Base-by-base conservation (phyloP, 352 stramenopile genomes). In the Globisporangium alternatum region DNA sequence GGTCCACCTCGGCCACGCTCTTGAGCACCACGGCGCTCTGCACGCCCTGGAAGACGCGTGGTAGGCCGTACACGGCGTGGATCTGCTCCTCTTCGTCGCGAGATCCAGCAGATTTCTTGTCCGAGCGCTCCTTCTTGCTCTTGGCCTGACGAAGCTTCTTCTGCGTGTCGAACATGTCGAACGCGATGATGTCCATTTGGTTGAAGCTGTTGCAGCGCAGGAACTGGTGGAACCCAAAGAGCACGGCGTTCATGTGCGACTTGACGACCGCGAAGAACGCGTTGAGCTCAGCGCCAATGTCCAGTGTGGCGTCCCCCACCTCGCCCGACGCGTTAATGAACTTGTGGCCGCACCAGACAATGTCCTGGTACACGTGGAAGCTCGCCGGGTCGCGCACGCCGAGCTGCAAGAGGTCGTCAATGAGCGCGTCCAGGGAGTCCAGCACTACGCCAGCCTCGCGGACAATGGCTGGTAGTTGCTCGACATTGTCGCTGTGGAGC, bases 181-280 rank as follows among this genome's bases (percentile, higher is more conserved):
- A 67, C 21, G 81, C 87, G 30, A 94, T 75, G n/a, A 75, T 52
- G 39, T 96, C 85, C 52, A 90, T 72, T 8, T 84, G 59, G 63
- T 92, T 92, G 55, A 94, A 93, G 58, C 75, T 90, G 49, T 91
- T 95, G 66, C 76, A 79, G 22, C 86, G 81, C 66, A 96, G 68
- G 55, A 88, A 90, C 48, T 81, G 67, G 66, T 95, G 86, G 64
- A 95, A 95, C 0, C 75, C 77, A 62, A 83, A 89, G 28, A 95
- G 63, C 7, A 91, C 70, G 2, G 70, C 71, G 61, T 91, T 87
- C 22, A 93, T 10, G 56, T 93, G 83, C 8, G 73, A 86, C 62
- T 86, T 78, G 30, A 89, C 63, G 33, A 94, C 69, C 0, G 33
- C 56, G 7, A 78, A 62, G 60, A 91, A 94, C 17, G 58, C 60